A percentile compares a stretch with the other conserved stretches of the same genome.
These are phyloP conservation scores for Gynostemma pentaphyllum DNA, from an alignment of 306 rosid genomes.

Conservation along the genomic window DNA sequence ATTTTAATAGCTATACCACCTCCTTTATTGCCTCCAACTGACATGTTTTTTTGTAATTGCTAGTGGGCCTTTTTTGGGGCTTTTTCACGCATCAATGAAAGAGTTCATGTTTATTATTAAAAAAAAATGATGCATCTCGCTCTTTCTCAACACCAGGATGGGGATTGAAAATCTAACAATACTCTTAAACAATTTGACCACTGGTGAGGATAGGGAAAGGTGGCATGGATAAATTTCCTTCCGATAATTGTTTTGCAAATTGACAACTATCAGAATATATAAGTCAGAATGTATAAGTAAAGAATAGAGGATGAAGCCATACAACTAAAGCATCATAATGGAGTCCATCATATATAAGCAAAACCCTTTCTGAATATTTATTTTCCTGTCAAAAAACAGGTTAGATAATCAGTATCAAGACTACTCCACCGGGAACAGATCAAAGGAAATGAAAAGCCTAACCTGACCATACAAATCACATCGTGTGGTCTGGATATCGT, in stretches of 20 bases:
- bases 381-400: conserved; percentile 47
- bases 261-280: background rate
- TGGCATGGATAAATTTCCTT: no score
- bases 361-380: conserved; percentile 62
- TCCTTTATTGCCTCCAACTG: no score
- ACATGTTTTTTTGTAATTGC: no score
- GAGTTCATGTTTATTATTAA: no score
- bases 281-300: no score
- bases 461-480: conserved; percentile 99
- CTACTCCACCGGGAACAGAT: background rate
- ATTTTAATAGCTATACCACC: no score
- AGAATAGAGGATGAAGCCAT: conserved; percentile 15
- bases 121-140: no score
- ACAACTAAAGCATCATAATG: conserved; percentile 95
- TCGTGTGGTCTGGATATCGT: conserved; percentile 84
- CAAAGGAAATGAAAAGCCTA: conserved; percentile 10
- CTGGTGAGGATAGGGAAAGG: no score
- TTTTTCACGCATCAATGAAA: no score
- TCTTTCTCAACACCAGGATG: no score
- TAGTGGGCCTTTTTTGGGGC: no score
- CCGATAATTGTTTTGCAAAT: background rate
- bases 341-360: conserved; percentile 89
- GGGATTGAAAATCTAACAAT: background rate
- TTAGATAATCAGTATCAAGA: conserved; percentile 15
- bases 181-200: no score